Base-by-base conservation (phyloP, 805 yeast species). In the Yarrowia porcina region DNA sequence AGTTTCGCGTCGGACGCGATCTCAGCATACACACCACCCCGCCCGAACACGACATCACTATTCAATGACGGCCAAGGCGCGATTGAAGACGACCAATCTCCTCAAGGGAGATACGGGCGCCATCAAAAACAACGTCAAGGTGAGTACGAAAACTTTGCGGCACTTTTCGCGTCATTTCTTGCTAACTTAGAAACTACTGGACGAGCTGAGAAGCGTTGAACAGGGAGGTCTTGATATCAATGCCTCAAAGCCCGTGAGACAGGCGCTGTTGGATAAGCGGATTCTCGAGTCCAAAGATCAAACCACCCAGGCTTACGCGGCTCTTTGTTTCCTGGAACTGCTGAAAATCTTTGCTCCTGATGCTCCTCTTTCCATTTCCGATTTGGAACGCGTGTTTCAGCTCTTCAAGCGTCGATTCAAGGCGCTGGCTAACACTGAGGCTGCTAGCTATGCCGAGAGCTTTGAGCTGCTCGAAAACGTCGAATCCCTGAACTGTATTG, bases 271-370 rank as follows among this genome's bases (percentile, higher is more conserved):
- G 15, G 82, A 82, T 68, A 80, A 79, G 64, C 89, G 87, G 67
- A 74, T 89, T 13, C 65, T 88, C 2, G 77, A 75, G 35, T 87
- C 86, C 69, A 79, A 82, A 54, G 90, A 89, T 69, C 64, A 71
- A 3, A 94, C 93, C 5, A 84, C 91, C 8, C 87, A 85, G 66
- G 83, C 92, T 0, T 83, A 78, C 64, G 81, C 81, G 1, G 85
- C 94, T 8, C 87, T 96, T 69, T 85, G 94, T 66, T 66, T 90
- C 8, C 79, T 90, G 6, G 96, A 91, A 71, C 77, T 92, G 10
- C 73, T 91, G 42, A 78, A 96, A 64, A 72, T 92, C 15, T 87
- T 80, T 69, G 97, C 96, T 0, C 97, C 97, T 0, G 89, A 91
- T 71, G 96, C 97, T 7, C 97, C 97, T 4, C 91, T 81, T 73